phyloP scores from a whole-genome alignment of 108 stramenopile genomes.

The Cyclotella kingstonii region DNA sequence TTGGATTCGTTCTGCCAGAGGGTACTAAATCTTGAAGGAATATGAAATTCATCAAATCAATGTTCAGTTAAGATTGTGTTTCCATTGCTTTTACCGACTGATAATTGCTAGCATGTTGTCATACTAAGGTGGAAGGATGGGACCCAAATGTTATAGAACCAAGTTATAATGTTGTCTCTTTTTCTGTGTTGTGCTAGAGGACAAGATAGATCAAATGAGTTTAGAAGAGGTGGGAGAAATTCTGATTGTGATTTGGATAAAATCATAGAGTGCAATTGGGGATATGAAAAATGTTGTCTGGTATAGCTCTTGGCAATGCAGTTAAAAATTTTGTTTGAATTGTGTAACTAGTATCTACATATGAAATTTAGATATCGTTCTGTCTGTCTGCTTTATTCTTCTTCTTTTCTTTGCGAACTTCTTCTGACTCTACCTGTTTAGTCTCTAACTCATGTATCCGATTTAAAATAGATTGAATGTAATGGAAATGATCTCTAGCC shows the following conservation, averaged over 20 bases:
- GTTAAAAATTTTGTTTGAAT: not conserved
- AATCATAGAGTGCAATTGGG: too few species aligned
- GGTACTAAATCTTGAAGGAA: not conserved
- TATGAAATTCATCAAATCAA: not conserved
- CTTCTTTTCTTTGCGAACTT: conserved; percentile 41
- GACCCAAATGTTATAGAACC: too few species aligned
- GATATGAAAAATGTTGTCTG: too few species aligned
- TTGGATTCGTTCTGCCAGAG: conserved; percentile 11
- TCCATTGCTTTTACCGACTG: not conserved
- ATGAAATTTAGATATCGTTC: conserved; percentile 10
- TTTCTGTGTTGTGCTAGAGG: too few species aligned
- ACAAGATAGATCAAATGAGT: too few species aligned
- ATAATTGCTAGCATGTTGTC: not conserved
- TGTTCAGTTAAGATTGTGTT: not conserved
- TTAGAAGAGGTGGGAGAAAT: too few species aligned
- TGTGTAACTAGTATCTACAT: not conserved
- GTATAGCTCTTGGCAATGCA: too few species aligned
- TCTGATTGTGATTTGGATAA: too few species aligned
- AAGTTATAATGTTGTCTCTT: too few species aligned
- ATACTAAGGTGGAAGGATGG: too few species aligned
- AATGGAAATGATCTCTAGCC: conserved; percentile 65
- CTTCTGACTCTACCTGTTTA: conserved; percentile 33
- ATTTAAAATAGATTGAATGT: conserved; percentile 58
- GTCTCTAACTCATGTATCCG: conserved; percentile 59
- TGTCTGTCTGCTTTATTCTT: conserved; percentile 33